Conservation (phyloP, 2,329 filamentous ascomycete species). For the Pseudogymnoascus sp. region DNA sequence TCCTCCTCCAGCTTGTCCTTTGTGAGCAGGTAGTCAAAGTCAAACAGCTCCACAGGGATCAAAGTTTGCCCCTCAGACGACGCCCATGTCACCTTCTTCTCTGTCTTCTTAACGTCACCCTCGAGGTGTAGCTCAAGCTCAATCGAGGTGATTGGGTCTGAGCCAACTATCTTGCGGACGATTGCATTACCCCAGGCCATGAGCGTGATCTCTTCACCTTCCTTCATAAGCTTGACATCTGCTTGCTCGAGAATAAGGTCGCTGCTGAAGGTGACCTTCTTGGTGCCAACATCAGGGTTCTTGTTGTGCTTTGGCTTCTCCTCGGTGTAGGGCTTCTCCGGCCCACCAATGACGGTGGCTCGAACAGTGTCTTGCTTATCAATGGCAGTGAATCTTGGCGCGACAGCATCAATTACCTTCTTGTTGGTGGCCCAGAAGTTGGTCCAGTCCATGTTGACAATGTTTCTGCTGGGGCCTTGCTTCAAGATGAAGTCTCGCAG, state of each 20-base stretch:
- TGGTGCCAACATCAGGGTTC: constrained; percentile 75
- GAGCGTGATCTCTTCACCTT: constrained; percentile 85
- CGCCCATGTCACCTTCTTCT: constrained; percentile 96
- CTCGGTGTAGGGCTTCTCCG: constrained; percentile 54
- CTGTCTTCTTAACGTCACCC: constrained; percentile 89
- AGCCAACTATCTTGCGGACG: constrained; percentile 58
- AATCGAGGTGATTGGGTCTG: constrained; percentile 57
- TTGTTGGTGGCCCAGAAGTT: constrained; percentile 48
- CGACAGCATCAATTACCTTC: constrained; percentile 63
- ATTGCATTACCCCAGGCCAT: constrained; percentile 96
- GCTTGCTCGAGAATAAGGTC: constrained; percentile 77
- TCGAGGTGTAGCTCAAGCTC: constrained; percentile 83
- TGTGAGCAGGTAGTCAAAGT: constrained; percentile 91
- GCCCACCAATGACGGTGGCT: constrained; percentile 60
- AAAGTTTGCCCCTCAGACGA: constrained; percentile 68
- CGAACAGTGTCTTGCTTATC: constrained; percentile 63
- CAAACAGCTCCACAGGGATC: constrained; percentile 76
- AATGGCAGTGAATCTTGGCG: constrained; percentile 65
- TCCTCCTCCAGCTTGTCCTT: constrained; percentile 92
- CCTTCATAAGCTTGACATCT: constrained; percentile 73
- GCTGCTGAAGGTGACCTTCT: constrained; percentile 74
- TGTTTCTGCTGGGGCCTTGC: constrained; percentile 77
- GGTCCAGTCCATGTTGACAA: constrained; percentile 78
- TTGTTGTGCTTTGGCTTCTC: constrained; percentile 85
- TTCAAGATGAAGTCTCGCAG: constrained; percentile 78